Conservation (phyloP, 2,329 filamentous ascomycete genomes). For the Colletotrichum sp. region DNA sequence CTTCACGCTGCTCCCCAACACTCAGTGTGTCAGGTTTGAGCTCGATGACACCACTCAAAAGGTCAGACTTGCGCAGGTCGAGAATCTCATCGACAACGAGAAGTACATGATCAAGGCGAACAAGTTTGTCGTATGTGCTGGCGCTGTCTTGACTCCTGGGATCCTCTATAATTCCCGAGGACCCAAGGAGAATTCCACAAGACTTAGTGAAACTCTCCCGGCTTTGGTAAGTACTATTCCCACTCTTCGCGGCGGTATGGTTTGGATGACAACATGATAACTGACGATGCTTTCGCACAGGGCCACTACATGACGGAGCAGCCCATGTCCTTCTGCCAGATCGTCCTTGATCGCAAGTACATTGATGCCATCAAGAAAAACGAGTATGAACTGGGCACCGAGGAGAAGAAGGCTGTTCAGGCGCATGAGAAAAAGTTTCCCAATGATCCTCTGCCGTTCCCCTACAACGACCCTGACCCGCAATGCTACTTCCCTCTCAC, state of each 20-base stretch:
- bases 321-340: background rate
- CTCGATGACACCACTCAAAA: background rate
- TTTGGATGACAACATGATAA: too few relatives aligned
- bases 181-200: too few relatives aligned
- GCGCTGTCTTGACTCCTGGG: background rate
- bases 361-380: background rate
- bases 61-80: background rate
- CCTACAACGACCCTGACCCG: background rate
- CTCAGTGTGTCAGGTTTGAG: background rate
- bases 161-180: background rate
- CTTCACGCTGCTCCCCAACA: background rate
- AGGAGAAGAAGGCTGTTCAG: background rate
- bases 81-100: background rate
- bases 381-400: accelerated
- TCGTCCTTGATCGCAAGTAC: background rate
- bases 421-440: background rate
- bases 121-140: background rate
- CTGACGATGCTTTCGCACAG: background rate
- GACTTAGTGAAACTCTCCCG: background rate
- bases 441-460: background rate
- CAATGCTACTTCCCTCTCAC: background rate
- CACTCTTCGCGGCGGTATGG: background rate
- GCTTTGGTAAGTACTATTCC: background rate
- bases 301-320: background rate
- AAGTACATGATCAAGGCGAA: background rate